Evolutionary conservation across 805 yeast genomes (phyloP), one percentile per base, ranked within the genome.

Genomic region (Priceomyces medius): DNA sequence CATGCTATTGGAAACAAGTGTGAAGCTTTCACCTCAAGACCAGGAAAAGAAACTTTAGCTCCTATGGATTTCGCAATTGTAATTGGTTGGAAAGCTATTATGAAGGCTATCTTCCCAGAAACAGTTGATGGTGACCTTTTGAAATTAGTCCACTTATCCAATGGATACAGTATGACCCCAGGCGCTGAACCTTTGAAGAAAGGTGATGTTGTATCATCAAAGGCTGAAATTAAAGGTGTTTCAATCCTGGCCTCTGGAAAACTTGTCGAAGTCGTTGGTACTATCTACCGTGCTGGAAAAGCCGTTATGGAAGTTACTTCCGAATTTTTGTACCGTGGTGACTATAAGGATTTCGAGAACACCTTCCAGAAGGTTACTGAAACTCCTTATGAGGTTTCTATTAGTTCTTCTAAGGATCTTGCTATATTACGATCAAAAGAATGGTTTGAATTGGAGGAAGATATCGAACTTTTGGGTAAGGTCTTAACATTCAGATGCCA

Each of bases 61-160:
- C 99, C 99, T 58, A 91, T 93, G 98, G 99, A 93, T 74, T 93
- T 90, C 61, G 98, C 99, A 37, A 93, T 93, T 64, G 97, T 93
- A 44, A 80, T 90, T 55, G 98, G 99, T 35, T 93, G 99, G 99
- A 85, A 85, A 72, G 95, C 97, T 38, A 91, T 93, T 62, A 91
- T 93, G 73, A 88, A 86, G 74, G 90, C 97, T n/a, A 87, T 93
- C 55, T 93, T 93, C 93, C 99, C 99, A 41, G 80, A 80, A 62
- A 81, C 83, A 48, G 95, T 93, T 56, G 98, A 95, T 64, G 99
- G 99, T 68, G 99, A 93, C 64, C 76, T 93, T 60, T 76, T 93
- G 71, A 85, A 84, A 64, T 78, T 93, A 59, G 99, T 93, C 42
- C 99, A 93, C 66, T 74, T 93, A 68, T 87, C 96, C 38, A 93